Conservation (phyloP, 2,329 filamentous ascomycete species). For the Pyricularia sp. region DNA sequence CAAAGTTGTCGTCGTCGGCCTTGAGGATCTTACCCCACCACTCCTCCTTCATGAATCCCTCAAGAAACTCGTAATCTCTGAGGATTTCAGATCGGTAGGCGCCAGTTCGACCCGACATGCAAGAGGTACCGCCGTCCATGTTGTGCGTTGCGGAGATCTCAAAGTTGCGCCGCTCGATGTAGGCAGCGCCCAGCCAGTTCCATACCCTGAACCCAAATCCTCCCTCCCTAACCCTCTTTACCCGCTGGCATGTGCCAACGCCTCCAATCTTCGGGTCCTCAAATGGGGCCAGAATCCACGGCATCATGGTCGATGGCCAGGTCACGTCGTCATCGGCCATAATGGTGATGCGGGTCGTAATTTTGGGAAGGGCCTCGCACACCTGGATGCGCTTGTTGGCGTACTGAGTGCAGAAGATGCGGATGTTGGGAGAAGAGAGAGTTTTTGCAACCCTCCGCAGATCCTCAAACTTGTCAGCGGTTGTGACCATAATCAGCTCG, state of each 20-base stretch:
- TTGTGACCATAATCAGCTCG: constrained; percentile 79
- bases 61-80: constrained; percentile 73
- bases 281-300: constrained; percentile 89
- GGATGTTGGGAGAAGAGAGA: constrained; percentile 50
- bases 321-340: constrained; percentile 95
- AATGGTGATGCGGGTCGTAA: constrained; percentile 75
- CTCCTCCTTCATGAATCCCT: constrained; percentile 84
- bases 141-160: constrained; percentile 94
- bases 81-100: constrained; percentile 87
- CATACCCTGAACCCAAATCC: constrained; percentile 57
- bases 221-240: constrained; percentile 58
- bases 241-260: constrained; percentile 83
- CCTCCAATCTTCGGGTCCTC: constrained; percentile 77
- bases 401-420: constrained; percentile 68
- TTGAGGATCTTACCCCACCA: constrained; percentile 87
- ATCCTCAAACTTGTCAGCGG: constrained; percentile 64
- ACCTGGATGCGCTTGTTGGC: constrained; percentile 95
- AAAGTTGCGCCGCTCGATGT: constrained; percentile 90
- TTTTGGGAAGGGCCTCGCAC: constrained; percentile 79
- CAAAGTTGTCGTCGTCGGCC: constrained; percentile 96
- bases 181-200: constrained; percentile 86
- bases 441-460: constrained; percentile 59
- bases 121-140: constrained; percentile 92
- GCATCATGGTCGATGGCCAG: constrained; percentile 77
- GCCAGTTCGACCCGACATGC: constrained; percentile 89